Evolutionary conservation across 208 protist species (phyloP).

Genomic region (Porcisia hertigi): DNA sequence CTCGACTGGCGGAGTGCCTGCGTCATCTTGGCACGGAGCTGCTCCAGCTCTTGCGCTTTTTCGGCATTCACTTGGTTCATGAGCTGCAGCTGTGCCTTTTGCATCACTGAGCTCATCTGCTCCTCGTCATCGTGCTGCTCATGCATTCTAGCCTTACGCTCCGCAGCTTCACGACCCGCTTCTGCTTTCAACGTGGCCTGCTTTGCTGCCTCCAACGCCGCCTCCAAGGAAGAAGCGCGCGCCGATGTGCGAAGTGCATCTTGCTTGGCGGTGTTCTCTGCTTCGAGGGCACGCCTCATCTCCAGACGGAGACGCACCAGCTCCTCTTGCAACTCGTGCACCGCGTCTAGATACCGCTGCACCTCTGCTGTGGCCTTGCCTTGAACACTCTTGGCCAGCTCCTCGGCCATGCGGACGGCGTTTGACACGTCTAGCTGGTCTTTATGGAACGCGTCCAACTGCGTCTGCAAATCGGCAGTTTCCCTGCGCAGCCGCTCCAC

Average conservation of each 20-base stretch:
- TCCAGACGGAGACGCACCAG: slow-evolving; percentile 40
- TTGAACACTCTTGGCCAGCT: slow-evolving; percentile 52
- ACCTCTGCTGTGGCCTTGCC: slow-evolving; percentile 34
- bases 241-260: slow-evolving; percentile 9
- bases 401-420: slow-evolving; percentile 59
- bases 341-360: slow-evolving; percentile 24
- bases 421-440: slow-evolving; percentile 46
- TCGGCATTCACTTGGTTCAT: slow-evolving; percentile 63
- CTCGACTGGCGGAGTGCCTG: slow-evolving; percentile 64
- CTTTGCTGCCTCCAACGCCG: slow-evolving; percentile 27
- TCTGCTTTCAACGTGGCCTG: slow-evolving; percentile 22
- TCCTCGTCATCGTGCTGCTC: slow-evolving; percentile 33
- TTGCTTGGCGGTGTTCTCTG: slow-evolving; percentile 29
- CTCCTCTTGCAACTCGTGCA: slow-evolving; percentile 36
- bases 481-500: slow-evolving; percentile 43
- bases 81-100: slow-evolving; percentile 58
- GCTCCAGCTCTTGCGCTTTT: slow-evolving; percentile 75
- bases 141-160: slow-evolving; percentile 27
- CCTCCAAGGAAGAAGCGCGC: slow-evolving; percentile 6
- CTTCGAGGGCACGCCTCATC: slow-evolving; percentile 35
- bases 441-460: slow-evolving; percentile 23
- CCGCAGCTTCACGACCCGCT: slow-evolving; percentile 10
- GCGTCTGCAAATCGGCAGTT: slow-evolving; percentile 23
- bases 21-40: slow-evolving; percentile 63
- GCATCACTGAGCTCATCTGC: slow-evolving; percentile 34